Conservation (phyloP, 148 eudicot species). For the Chenopodium berlandieri region DNA sequence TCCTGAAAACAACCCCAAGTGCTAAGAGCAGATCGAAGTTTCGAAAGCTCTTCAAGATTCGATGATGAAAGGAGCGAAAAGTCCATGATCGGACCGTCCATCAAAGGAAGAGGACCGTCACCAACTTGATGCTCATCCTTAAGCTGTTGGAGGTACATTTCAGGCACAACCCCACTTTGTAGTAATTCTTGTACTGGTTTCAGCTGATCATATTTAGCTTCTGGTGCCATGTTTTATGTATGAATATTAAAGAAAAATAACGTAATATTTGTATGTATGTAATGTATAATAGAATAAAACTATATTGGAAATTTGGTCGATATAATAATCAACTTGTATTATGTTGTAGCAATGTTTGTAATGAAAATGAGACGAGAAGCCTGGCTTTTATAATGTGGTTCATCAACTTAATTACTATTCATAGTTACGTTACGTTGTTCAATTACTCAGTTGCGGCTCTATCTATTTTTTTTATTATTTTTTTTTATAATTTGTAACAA, state of each 20-base stretch:
- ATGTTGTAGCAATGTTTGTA: not conserved
- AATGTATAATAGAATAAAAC: too few relatives aligned
- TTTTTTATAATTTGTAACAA: too few relatives aligned
- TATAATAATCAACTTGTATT: not conserved
- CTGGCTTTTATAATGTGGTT: not conserved
- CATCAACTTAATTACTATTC: not conserved
- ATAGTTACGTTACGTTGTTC: not conserved
- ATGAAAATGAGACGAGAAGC: not conserved
- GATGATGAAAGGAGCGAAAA: not conserved
- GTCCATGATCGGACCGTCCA: constrained; percentile 17
- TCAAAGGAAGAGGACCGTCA: constrained; percentile 4
- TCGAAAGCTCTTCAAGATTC: constrained; percentile 28
- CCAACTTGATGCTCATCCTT: not conserved
- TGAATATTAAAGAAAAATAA: not conserved
- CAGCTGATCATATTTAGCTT: not conserved
- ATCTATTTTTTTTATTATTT: too few relatives aligned
- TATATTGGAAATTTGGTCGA: not conserved
- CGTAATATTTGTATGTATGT: too few relatives aligned
- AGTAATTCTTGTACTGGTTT: constrained; percentile 9
- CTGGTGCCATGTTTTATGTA: not conserved
- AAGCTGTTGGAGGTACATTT: not conserved
- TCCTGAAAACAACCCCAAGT: constrained; percentile 35
- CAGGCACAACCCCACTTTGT: constrained; percentile 3
- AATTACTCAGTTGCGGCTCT: not conserved
- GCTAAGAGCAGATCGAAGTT: constrained; percentile 44